These are phyloP conservation scores for Opeltia flavorubescens DNA, from an alignment of 495 filamentous ascomycete genomes.

Conservation along the genomic window DNA sequence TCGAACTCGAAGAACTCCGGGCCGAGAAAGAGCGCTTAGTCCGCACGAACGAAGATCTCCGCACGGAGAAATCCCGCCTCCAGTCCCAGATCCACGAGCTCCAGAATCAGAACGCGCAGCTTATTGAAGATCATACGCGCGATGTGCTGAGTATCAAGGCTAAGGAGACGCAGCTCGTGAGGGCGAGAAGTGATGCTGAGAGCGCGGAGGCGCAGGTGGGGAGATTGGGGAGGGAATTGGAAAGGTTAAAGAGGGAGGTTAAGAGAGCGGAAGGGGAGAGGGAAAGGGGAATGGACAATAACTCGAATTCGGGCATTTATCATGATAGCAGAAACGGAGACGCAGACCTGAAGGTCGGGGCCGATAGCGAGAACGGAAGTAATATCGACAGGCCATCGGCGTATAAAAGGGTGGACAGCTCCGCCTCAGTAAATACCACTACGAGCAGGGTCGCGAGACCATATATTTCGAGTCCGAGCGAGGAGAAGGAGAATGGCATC, in stretches of 20 bases:
- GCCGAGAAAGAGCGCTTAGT: conserved; percentile 63
- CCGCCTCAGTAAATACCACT: background rate
- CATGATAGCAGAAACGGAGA: no score
- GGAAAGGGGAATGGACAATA: conserved; percentile 23
- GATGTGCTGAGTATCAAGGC: conserved; percentile 94
- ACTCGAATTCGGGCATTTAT: conserved; percentile 36
- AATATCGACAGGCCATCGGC: conserved; percentile 8
- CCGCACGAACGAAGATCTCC: conserved; percentile 58
- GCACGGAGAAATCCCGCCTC: conserved; percentile 57
- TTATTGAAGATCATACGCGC: conserved; percentile 94
- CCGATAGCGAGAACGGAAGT: conserved; percentile 4
- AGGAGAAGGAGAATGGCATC: conserved; percentile 66
- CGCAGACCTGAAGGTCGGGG: no score
- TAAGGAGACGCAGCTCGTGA: conserved; percentile 92
- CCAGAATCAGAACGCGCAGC: conserved; percentile 86
- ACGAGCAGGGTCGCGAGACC: conserved; percentile 33
- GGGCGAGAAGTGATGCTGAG: conserved; percentile 80
- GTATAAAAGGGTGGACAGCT: conserved; percentile 45
- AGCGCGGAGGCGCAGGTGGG: conserved; percentile 71
- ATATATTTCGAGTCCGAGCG: conserved; percentile 58
- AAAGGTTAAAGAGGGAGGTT: conserved; percentile 72
- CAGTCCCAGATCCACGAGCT: conserved; percentile 73
- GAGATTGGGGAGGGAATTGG: conserved; percentile 75
- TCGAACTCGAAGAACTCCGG: conserved; percentile 80
- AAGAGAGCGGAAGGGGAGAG: conserved; percentile 14